A percentile compares a stretch with the other conserved stretches of the same genome.
Conservation (phyloP, 257 asterid genomes). For the Penstemon davidsonii region DNA sequence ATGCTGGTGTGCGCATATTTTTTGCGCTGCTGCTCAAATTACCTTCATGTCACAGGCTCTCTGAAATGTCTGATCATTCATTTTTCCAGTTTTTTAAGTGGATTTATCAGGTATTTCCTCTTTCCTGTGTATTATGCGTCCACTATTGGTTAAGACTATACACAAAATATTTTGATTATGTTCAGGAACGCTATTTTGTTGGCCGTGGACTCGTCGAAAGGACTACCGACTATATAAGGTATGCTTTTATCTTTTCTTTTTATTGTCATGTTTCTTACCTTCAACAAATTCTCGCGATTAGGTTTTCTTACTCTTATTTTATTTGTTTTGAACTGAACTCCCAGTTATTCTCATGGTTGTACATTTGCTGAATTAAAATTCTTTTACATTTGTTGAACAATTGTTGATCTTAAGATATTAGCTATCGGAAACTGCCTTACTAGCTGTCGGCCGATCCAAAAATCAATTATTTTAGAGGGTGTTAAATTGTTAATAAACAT, state of each 20-base stretch:
- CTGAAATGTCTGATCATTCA: conserved; percentile 88
- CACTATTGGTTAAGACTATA: neutral
- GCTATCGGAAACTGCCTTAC: conserved; percentile 9
- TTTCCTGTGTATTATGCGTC: conserved; percentile 2
- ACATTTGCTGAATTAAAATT: conserved; percentile 10
- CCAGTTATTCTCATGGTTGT: neutral
- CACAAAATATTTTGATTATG: neutral
- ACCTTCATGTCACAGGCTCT: conserved; percentile 79
- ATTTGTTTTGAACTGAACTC: neutral
- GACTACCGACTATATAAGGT: conserved; percentile 84
- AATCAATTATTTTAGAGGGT: too few relatives aligned
- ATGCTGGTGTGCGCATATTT: conserved; percentile 77
- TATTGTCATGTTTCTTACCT: conserved; percentile 15
- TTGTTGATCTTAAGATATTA: neutral
- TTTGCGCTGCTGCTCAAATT: conserved; percentile 74
- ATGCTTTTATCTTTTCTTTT: conserved; percentile 30
- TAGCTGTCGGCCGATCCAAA: conserved; percentile 5
- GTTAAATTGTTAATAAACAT: too few relatives aligned
- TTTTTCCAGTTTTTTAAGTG: conserved; percentile 98
- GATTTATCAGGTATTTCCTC: conserved; percentile 77
- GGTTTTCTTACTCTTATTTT: conserved; percentile 4
- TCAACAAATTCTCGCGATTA: conserved; percentile 1
- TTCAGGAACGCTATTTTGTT: conserved; percentile 95
- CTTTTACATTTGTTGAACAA: too few relatives aligned
- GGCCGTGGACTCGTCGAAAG: conserved; percentile 99